A percentile compares a stretch with the other conserved stretches of the same genome.
Evolutionary conservation across 257 asterid species (phyloP).

Genomic region (Penstemon barbatus): DNA sequence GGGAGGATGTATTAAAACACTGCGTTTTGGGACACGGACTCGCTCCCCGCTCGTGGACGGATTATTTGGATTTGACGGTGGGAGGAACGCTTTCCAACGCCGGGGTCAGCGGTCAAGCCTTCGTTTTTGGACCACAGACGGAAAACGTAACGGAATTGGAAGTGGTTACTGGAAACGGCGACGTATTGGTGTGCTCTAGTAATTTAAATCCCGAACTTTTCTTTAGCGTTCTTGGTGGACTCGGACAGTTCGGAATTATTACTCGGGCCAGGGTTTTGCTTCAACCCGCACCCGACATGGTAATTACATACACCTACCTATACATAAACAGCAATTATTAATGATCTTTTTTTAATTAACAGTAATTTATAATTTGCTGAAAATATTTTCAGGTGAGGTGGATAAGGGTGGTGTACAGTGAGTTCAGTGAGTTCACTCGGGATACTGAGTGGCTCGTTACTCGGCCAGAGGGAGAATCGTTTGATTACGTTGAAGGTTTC

Average conservation of each 20-base stretch:
- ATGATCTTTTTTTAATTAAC: too few relatives aligned
- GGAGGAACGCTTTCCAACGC: slow-evolving; percentile 96
- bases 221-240: slow-evolving; percentile 81
- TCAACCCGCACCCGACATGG: slow-evolving; percentile 89
- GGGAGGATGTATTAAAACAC: slow-evolving; percentile 73
- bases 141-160: slow-evolving; percentile 86
- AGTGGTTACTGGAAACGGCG: slow-evolving; percentile 94
- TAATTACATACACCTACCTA: slow-evolving; percentile 15
- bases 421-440: slow-evolving; percentile 72
- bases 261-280: slow-evolving; percentile 79
- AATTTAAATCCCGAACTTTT: slow-evolving; percentile 59
- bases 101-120: slow-evolving; percentile 91
- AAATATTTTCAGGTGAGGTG: slow-evolving; percentile 69
- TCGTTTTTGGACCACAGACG: slow-evolving; percentile 74
- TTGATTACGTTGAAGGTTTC: slow-evolving; percentile 88
- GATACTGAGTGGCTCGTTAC: slow-evolving; percentile 77
- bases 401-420: slow-evolving; percentile 84
- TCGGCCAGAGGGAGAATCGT: slow-evolving; percentile 46
- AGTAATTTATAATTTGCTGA: neutral
- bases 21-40: slow-evolving; percentile 60
- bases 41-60: slow-evolving; percentile 94
- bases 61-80: slow-evolving; percentile 78
- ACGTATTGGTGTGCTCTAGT: slow-evolving; percentile 56
- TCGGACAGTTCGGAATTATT: slow-evolving; percentile 91
- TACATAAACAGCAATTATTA: neutral